Evolutionary conservation across 768 basidiomycete genomes (phyloP), one percentile per base, ranked within the genome.

Genomic region (Hypholoma fasciculare): DNA sequence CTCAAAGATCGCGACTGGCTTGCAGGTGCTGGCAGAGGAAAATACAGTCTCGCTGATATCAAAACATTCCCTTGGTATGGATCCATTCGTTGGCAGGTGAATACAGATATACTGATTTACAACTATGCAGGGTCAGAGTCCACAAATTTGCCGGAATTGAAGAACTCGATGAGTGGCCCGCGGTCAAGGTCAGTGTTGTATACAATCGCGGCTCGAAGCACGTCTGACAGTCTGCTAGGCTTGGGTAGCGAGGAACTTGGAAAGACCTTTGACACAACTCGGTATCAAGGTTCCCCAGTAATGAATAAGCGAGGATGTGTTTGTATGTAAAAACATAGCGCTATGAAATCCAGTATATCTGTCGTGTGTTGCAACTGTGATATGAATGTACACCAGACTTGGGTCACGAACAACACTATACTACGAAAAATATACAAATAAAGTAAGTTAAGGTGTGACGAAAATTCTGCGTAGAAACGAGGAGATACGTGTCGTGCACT

Each of bases 1-100:
- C 81, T 96, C n/a, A 71, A 77, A 46, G 83, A 78, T 52, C 82
- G 89, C 16, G 92, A 94, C 40, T 96, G 81, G 69, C 84, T 96
- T 14, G 92, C 82, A 16, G 93, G 94, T n/a, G 74, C 86, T 11
- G 87, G 84, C 0, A 76, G 77, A 54, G 90, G 89, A 23, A 86
- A 82, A 63, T 83, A 80, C 67, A 84, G 79, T 40, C 71, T 94
- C 48, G 94, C 90, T 7, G 91, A 92, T 65, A 73, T 90, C 56
- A 93, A 92, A 57, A 77, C 78, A 3, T 67, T 82, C 55, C 78
- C 88, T 4, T 92, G 89, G 89, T 86, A 61, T 57, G 71, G 58
- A 17, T 37, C 39, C 39, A 14, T 5, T 0, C 17, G 52, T 23
- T 46, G 26, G 14, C 47, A 20, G 23, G 37, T 38, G 39, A 34